Evolutionary conservation across 352 stramenopile genomes (phyloP).

Genomic region (Pythium phragmitis): DNA sequence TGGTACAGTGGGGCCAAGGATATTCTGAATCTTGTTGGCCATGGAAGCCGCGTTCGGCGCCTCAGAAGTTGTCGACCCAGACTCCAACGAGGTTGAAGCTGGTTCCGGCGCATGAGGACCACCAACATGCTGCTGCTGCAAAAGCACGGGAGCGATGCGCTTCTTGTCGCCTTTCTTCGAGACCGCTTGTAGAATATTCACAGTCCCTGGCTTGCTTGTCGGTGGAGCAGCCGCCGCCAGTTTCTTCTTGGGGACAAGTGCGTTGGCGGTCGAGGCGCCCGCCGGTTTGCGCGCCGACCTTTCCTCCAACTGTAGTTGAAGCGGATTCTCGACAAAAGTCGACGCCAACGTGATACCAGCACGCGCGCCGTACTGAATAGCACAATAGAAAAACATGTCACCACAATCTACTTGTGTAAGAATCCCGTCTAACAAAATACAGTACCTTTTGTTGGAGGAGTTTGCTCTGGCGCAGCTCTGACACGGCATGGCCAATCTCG

Average conservation of each 20-base stretch:
- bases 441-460: slow-evolving; percentile 67
- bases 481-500: slow-evolving; percentile 72
- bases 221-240: slow-evolving; percentile 7
- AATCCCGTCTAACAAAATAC: background rate
- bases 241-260: slow-evolving; percentile 67
- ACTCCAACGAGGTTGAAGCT: background rate
- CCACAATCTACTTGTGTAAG: background rate
- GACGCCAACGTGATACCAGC: slow-evolving; percentile 78
- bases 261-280: slow-evolving; percentile 27
- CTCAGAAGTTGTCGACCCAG: too few relatives aligned
- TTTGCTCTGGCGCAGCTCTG: slow-evolving; percentile 73
- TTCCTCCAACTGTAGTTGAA: slow-evolving; percentile 81
- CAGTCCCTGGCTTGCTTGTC: slow-evolving; percentile 15
- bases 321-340: slow-evolving; percentile 76
- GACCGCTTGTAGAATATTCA: slow-evolving; percentile 39
- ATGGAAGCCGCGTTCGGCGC: slow-evolving; percentile 49
- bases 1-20: slow-evolving; percentile 60
- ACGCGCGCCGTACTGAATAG: slow-evolving; percentile 68
- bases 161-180: slow-evolving; percentile 65
- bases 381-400: background rate
- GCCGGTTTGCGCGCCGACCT: slow-evolving; percentile 32
- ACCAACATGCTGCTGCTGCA: slow-evolving; percentile 33
- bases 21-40: slow-evolving; percentile 83
- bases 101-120: slow-evolving; percentile 5
- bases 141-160: slow-evolving; percentile 53